phyloP scores from a whole-genome alignment of 225 moss, liverwort and hornwort genomes.

The Climacium dendroides region DNA sequence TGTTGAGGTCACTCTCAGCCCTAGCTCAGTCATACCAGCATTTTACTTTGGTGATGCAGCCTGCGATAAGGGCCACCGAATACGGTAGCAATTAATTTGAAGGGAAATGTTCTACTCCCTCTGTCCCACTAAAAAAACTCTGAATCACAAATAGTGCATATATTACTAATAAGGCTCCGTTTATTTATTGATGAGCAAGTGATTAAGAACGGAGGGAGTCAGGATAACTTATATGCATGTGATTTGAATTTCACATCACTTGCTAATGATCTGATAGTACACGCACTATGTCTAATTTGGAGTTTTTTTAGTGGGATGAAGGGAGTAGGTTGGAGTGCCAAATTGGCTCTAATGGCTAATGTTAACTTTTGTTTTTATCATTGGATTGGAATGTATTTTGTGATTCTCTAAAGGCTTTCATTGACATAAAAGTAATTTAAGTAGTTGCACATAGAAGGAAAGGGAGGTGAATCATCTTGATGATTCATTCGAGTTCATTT shows the following conservation, averaged over 20 bases:
- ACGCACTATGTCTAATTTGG: no score
- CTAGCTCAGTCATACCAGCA: background rate
- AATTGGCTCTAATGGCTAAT: background rate
- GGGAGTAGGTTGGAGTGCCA: background rate
- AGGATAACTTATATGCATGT: no score
- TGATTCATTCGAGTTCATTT: background rate
- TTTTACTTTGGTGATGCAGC: background rate
- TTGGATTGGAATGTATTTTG: background rate
- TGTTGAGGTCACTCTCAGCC: background rate
- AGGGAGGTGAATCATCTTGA: background rate
- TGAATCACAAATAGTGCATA: no score
- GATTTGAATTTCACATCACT: no score
- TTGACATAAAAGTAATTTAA: background rate
- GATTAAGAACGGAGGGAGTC: no score
- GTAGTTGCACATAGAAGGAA: background rate
- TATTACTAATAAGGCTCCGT: no score
- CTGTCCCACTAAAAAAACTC: no score
- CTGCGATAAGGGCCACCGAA: background rate
- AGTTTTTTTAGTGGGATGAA: no score
- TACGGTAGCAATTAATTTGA: background rate
- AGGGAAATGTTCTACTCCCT: background rate
- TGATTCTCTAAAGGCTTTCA: background rate
- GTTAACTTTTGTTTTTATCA: background rate
- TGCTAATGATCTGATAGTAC: no score
- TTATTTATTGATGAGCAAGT: no score